Base-by-base conservation (phyloP, 192 early-diverging fungal species). In the Gonapodya prolifera region DNA sequence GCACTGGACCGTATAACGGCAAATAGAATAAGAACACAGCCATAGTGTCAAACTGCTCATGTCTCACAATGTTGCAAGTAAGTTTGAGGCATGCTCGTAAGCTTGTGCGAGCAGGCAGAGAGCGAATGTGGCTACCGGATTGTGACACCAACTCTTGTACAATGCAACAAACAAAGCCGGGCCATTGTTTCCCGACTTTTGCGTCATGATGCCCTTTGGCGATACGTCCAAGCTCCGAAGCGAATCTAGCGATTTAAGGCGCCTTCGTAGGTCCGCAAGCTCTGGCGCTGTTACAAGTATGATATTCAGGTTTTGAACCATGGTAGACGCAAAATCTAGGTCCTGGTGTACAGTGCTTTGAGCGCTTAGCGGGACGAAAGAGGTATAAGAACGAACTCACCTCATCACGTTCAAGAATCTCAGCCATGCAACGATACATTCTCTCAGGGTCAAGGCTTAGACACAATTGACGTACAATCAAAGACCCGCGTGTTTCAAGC, bases 281-380 rank as follows among this genome's bases (percentile, higher is more conserved):
- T 99, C 98, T 0, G 96, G 92, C 0, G 97, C 91, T 0, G 98
- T 99, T 31, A 98, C 92, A 17, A 99, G 84, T 69, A 99, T 97
- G 75, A 96, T 92, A 83, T 96, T 97, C 75, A 99, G 84, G 70
- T 97, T 96, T 84, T 98, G 96, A 1, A 99, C 94, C 96, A 99
- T 99, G 0, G 91, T 93, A 76, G 91, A 92, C 1, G 95, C 92
- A 87, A 98, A 99, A 69, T 98, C 98, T 17, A 95, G 79, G 82
- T 96, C 93, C 87, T 91, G 75, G 31, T 35, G 77, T 36, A 35
- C 33, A 32, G 29, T 78, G 18, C 31, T 77, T 32, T 2, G 69
- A 34, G 17, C 17, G 17, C n/a, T 61, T 61, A 61, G 23, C 45
- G 23, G 8, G 23, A 61, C 8, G 8, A 23, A 61, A 61, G 30